Evolutionary conservation across 805 yeast species (phyloP), one percentile per base, ranked within the genome.

Genomic region (Nakazawaea ernobii): DNA sequence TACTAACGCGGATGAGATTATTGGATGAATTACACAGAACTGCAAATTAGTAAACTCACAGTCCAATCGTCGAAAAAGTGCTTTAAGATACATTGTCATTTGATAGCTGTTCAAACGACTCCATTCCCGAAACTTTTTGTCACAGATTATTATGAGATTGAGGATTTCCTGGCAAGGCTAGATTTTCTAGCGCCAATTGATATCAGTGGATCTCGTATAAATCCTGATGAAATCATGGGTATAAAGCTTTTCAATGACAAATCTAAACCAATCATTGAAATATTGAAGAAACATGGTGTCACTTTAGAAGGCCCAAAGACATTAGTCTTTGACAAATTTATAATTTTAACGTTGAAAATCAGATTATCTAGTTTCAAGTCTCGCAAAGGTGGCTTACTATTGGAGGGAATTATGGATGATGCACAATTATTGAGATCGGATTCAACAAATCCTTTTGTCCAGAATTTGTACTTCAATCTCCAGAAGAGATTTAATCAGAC

Each of bases 91-190:
- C 40, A 46, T 30, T 40, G 41, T 14, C 45, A 35, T n/a, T 38
- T 46, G 26, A 26, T 46, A 35, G 45, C 42, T 6, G 13, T 40
- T 11, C 42, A 40, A 24, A 11, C 10, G 37, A 8, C 13, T 2
- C 45, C 44, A 6, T 40, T 46, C 17, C 49, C 49, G 7, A 46
- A 46, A 27, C 7, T 46, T n/a, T 46, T 40, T 29, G 42, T 46
- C 14, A 40, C 45, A 6, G 49, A 46, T 30, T 46, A 30, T 32
- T 5, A 14, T 4, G 36, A 35, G 13, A 35, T 35, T n/a, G 49
- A 46, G 2, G 38, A 20, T 17, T 40, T 46, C 29, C 42, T 40
- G 45, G 49, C 49, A 8, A 28, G 11, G 20, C 24, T 40, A 13
- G 49, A 46, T 35, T 46, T 40, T 35, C 14, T 8, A 6, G 27